These are phyloP conservation scores for Boletus rufocinnamomeus DNA, from an alignment of 768 basidiomycete genomes.

Conservation along the genomic window DNA sequence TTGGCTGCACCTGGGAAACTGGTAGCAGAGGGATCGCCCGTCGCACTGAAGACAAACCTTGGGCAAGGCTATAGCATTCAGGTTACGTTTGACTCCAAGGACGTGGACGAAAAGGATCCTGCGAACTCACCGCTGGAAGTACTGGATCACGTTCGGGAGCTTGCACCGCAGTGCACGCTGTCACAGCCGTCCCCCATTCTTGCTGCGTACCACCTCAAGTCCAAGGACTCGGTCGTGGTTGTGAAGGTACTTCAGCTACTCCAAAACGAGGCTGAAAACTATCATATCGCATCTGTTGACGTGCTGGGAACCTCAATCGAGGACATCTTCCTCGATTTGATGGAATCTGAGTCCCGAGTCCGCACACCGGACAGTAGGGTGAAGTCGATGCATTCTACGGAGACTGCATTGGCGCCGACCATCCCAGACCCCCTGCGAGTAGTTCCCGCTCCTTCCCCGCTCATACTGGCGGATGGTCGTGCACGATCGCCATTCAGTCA, in stretches of 20 bases:
- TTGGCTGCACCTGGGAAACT: slow-evolving; percentile 74
- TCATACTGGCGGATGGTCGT: slow-evolving; percentile 48
- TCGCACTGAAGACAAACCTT: slow-evolving; percentile 67
- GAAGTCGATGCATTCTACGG: slow-evolving; percentile 19
- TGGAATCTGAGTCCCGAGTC: slow-evolving; percentile 42
- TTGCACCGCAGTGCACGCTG: slow-evolving; percentile 49
- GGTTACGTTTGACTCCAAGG: slow-evolving; percentile 46
- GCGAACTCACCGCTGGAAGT: slow-evolving; percentile 31
- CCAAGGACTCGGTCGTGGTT: slow-evolving; percentile 57
- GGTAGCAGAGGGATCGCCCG: slow-evolving; percentile 72
- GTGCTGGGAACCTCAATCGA: slow-evolving; percentile 76
- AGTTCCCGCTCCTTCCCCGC: slow-evolving; percentile 5
- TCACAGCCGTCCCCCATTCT: slow-evolving; percentile 46
- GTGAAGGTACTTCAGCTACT: slow-evolving; percentile 57
- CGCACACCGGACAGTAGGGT: slow-evolving; percentile 30
- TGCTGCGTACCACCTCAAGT: slow-evolving; percentile 57
- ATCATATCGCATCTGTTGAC: slow-evolving; percentile 56
- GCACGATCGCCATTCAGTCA: slow-evolving; percentile 59
- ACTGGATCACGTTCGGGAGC: slow-evolving; percentile 42
- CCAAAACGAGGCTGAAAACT: slow-evolving; percentile 42
- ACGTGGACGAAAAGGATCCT: slow-evolving; percentile 31
- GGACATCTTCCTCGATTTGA: slow-evolving; percentile 77
- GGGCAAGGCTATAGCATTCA: slow-evolving; percentile 73
- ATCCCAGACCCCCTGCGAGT: slow-evolving; percentile 5
- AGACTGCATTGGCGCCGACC: neutral